A percentile compares a stretch with the other conserved stretches of the same genome.
phyloP scores from a whole-genome alignment of 108 stramenopile genomes.

The Mayamaea pseudoterrestris region DNA sequence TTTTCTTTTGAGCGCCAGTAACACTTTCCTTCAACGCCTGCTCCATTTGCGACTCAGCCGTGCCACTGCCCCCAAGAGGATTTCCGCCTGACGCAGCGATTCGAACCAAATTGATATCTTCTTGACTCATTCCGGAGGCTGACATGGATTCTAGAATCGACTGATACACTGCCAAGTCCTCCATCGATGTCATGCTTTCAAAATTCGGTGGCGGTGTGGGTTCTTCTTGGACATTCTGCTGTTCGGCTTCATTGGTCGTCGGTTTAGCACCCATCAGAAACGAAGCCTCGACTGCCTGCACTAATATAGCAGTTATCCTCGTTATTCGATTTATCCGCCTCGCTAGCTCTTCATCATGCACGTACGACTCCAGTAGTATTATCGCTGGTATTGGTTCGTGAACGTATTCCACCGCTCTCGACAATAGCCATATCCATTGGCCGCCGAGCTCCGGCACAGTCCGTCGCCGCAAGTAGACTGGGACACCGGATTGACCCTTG shows the following conservation, averaged over 20 bases:
- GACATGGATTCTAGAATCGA: slow-evolving; percentile 20
- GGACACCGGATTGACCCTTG: slow-evolving; percentile 54
- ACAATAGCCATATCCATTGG: slow-evolving; percentile 62
- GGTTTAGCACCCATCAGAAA: slow-evolving; percentile 12
- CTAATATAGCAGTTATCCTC: slow-evolving; percentile 50
- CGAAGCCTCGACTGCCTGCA: slow-evolving; percentile 56
- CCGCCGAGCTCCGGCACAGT: slow-evolving; percentile 40
- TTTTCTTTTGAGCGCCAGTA: slow-evolving; percentile 23
- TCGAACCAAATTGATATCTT: slow-evolving; percentile 10
- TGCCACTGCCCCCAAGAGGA: slow-evolving; percentile 9
- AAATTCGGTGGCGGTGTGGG: background rate
- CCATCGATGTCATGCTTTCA: slow-evolving; percentile 7
- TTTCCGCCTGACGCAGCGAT: slow-evolving; percentile 15
- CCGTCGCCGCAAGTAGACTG: slow-evolving; percentile 51
- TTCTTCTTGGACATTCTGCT: background rate
- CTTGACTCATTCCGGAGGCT: background rate
- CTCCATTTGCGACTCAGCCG: slow-evolving; percentile 15
- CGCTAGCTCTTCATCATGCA: slow-evolving; percentile 26
- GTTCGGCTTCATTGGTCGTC: no score
- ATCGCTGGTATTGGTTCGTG: slow-evolving; percentile 58
- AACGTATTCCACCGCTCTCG: slow-evolving; percentile 55
- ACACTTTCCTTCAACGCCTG: slow-evolving; percentile 25
- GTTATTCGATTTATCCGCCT: slow-evolving; percentile 36
- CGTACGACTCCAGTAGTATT: slow-evolving; percentile 35
- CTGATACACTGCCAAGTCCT: slow-evolving; percentile 43